A percentile compares a stretch with the other conserved stretches of the same genome.
Evolutionary conservation across 768 basidiomycete species (phyloP).

Genomic region (Suillus discolor): DNA sequence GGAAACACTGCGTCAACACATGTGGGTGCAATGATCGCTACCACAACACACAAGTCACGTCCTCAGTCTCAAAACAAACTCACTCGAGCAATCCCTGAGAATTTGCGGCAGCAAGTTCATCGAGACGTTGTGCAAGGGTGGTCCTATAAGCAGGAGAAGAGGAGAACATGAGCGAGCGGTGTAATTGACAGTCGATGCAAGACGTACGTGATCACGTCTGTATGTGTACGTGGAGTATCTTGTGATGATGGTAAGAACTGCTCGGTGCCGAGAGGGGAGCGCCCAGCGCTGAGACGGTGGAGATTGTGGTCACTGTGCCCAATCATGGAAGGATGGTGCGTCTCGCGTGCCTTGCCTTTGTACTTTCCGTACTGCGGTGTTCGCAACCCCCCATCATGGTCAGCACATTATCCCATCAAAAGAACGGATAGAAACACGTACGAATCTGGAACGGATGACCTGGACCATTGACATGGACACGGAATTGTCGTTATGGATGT

Average conservation of each 20-base stretch:
- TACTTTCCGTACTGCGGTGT: conserved; percentile 51
- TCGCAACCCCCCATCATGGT: conserved; percentile 10
- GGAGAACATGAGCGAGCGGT: conserved; percentile 16
- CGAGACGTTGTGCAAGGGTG: conserved; percentile 77
- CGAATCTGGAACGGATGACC: conserved; percentile 64
- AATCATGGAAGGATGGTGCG: conserved; percentile 30
- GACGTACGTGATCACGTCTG: conserved; percentile 60
- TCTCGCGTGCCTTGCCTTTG: conserved; percentile 60
- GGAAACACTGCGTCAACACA: not conserved
- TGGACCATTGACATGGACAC: conserved; percentile 42
- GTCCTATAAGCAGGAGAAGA: conserved; percentile 44
- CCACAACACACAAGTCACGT: not conserved
- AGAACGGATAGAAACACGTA: conserved; percentile 34
- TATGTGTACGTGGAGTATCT: conserved; percentile 31
- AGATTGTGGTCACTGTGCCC: not conserved
- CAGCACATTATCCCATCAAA: conserved; percentile 7
- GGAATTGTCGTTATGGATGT: conserved; percentile 41
- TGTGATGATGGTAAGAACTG: conserved; percentile 18
- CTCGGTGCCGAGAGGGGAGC: conserved; percentile 26
- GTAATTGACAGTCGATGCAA: conserved; percentile 13
- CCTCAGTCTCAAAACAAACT: conserved; percentile 24
- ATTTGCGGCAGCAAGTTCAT: conserved; percentile 80
- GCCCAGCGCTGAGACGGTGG: conserved; percentile 38
- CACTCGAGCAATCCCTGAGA: conserved; percentile 79
- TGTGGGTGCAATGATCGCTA: not conserved